Percentiles rank a stretch among this genome's conserved stretches.
Conservation (phyloP, 768 basidiomycete species). For the Auricularia heimuer region DNA sequence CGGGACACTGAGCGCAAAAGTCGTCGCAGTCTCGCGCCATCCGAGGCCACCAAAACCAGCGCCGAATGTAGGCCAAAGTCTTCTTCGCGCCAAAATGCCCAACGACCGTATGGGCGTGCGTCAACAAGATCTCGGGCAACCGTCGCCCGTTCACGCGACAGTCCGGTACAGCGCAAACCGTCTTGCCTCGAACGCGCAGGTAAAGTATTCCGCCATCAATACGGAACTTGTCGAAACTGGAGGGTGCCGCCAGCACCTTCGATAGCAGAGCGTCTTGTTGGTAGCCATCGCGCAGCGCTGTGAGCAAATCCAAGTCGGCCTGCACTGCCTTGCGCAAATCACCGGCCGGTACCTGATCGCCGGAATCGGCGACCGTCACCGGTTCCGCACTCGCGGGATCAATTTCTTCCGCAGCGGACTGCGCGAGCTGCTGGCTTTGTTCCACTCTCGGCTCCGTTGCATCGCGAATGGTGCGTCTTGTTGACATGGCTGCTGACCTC, state of each 20-base stretch:
- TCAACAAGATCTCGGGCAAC: background rate
- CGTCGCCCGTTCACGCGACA: constrained; percentile 7
- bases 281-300: background rate
- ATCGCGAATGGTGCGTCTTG: background rate
- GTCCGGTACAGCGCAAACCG: constrained; percentile 14
- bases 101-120: background rate
- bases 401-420: background rate
- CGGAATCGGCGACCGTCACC: background rate
- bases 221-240: background rate
- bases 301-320: background rate
- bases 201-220: background rate
- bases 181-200: constrained; percentile 5
- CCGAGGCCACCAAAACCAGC: constrained; percentile 18
- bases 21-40: constrained; percentile 14
- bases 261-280: background rate
- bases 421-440: background rate
- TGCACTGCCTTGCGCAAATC: no score
- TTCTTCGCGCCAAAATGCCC: constrained; percentile 12
- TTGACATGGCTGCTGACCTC: background rate
- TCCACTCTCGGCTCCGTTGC: background rate
- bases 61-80: constrained; percentile 10
- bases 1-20: constrained; percentile 21
- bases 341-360: no score
- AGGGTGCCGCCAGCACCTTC: background rate
- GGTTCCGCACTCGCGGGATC: background rate